phyloP scores from a whole-genome alignment of 257 asterid genomes.

The Fraxinus excelsior region DNA sequence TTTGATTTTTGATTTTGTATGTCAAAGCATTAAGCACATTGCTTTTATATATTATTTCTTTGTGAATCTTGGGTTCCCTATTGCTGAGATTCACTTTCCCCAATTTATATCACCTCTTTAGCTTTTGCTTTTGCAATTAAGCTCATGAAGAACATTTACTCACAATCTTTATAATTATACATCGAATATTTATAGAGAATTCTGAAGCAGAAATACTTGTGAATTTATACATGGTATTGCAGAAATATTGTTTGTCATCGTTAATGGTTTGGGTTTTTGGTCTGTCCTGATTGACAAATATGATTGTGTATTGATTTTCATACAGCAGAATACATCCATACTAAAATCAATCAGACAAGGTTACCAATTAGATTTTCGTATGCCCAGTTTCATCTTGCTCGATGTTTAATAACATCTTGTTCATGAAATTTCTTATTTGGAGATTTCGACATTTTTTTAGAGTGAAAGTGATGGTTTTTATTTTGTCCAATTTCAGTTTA shows the following conservation, averaged over 20 bases:
- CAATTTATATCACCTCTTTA: neutral
- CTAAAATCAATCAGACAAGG: neutral
- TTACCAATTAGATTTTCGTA: neutral
- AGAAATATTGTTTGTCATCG: neutral
- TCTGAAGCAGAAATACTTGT: neutral
- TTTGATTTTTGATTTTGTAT: neutral
- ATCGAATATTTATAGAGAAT: neutral
- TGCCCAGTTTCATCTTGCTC: constrained; percentile 15
- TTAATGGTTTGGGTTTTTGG: neutral
- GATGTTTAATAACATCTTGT: constrained; percentile 10
- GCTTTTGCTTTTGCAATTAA: neutral
- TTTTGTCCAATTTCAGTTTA: constrained; percentile 54
- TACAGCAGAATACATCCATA: neutral
- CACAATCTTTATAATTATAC: neutral
- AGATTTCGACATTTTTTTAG: constrained; percentile 1
- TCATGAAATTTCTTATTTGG: neutral
- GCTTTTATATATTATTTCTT: neutral
- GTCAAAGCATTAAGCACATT: neutral
- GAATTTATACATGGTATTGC: neutral
- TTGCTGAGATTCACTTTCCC: neutral
- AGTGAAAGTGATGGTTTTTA: neutral
- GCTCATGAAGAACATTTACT: neutral
- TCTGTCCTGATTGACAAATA: constrained; percentile 13
- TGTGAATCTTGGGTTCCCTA: neutral
- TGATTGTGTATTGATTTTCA: neutral